Percentiles rank a stretch among this genome's conserved stretches.
Conservation (phyloP, 371 early-diverging fungal genomes). For the Zychaea mexicana region DNA sequence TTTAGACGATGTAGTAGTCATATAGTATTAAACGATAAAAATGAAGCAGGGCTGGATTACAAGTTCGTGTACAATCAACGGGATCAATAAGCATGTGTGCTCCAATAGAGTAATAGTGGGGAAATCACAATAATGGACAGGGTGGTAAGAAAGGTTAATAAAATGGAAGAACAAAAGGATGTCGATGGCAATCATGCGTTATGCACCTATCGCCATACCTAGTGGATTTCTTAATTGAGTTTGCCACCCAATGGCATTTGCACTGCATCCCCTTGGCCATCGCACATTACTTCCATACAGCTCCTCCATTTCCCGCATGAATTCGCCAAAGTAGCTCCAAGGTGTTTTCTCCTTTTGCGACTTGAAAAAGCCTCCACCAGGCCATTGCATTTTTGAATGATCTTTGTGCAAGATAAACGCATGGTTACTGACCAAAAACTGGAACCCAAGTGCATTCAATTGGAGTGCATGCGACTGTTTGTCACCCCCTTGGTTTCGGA, state of each 20-base stretch:
- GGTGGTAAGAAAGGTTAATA: background rate
- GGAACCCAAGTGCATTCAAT: slow-evolving; percentile 59
- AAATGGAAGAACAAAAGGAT: background rate
- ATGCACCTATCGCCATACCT: slow-evolving; percentile 37
- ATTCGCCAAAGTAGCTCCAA: slow-evolving; percentile 60
- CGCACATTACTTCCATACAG: slow-evolving; percentile 53
- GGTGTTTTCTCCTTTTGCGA: slow-evolving; percentile 38
- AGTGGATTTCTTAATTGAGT: slow-evolving; percentile 38
- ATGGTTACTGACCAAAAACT: slow-evolving; percentile 53
- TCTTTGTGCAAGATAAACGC: slow-evolving; percentile 65
- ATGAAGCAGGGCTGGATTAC: no score
- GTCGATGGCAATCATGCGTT: background rate
- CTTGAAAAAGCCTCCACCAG: slow-evolving; percentile 55
- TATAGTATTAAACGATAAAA: no score
- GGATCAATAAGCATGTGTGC: no score
- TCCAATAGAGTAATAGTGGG: no score
- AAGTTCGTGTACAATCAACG: no score
- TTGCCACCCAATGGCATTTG: slow-evolving; percentile 48
- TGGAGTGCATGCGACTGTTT: slow-evolving; percentile 67
- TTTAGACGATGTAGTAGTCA: no score
- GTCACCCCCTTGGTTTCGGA: slow-evolving; percentile 69
- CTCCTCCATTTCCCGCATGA: slow-evolving; percentile 49
- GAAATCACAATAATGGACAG: no score
- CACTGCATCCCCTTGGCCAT: slow-evolving; percentile 64
- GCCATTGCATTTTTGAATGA: slow-evolving; percentile 59